phyloP scores from a whole-genome alignment of 2,329 filamentous ascomycete species.

The Paramyrothecium roridum region DNA sequence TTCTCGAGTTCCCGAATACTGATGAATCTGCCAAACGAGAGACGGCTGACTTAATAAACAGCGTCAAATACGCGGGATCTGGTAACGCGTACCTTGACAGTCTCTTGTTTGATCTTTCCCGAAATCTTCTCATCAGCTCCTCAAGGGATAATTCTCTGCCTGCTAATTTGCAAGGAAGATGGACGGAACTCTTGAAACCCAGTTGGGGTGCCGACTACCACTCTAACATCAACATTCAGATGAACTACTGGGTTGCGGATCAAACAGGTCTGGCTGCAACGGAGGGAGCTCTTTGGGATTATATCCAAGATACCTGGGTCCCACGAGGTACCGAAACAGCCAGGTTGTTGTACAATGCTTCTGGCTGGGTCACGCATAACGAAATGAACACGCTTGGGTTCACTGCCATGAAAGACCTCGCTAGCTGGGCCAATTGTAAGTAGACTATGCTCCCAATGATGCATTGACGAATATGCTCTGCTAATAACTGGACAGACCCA shows the following conservation, averaged over 20 bases:
- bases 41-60: conserved; percentile 17
- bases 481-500: conserved; percentile 25
- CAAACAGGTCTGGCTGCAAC: conserved; percentile 46
- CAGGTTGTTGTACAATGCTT: conserved; percentile 46
- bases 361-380: conserved; percentile 54
- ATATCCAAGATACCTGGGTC: conserved; percentile 51
- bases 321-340: conserved; percentile 52
- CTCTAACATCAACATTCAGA: conserved; percentile 57
- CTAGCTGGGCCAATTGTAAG: conserved; percentile 28
- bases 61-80: conserved; percentile 5
- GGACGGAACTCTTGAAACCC: conserved; percentile 41
- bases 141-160: conserved; percentile 49
- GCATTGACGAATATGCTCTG: too few species aligned
- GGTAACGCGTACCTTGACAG: conserved; percentile 48
- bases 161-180: conserved; percentile 54
- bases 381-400: conserved; percentile 59
- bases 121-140: conserved; percentile 52
- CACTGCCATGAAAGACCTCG: conserved; percentile 34
- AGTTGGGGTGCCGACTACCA: conserved; percentile 53
- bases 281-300: conserved; percentile 45
- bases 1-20: conserved; percentile 41
- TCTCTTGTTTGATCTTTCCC: conserved; percentile 50
- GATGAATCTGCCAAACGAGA: conserved; percentile 33
- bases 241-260: conserved; percentile 58
- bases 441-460: neutral